phyloP scores from a whole-genome alignment of 257 asterid species.

The Leptodermis oblonga region DNA sequence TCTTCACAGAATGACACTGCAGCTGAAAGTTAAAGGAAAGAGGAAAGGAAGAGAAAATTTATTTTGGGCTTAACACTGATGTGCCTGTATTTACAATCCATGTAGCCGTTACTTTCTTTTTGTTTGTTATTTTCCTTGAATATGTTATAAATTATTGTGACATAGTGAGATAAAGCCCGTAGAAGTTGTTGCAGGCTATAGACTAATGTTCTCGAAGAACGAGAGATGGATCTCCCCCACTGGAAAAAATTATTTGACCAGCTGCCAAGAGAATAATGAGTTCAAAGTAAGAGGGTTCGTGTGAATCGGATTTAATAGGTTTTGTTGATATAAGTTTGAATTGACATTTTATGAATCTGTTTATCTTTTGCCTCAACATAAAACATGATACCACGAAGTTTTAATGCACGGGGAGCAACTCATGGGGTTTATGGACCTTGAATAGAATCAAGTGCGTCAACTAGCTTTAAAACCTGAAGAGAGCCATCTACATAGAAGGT shows the following conservation, averaged over 20 bases:
- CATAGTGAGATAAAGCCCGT: too few species aligned
- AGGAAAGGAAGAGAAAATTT: neutral
- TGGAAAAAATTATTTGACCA: neutral
- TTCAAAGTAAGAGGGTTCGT: neutral
- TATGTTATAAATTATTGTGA: neutral
- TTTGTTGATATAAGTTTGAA: neutral
- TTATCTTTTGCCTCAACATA: neutral
- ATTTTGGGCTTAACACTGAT: neutral
- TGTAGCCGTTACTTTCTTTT: neutral
- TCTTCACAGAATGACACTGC: neutral
- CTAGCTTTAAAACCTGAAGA: neutral
- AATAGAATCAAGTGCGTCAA: neutral
- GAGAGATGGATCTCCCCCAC: neutral
- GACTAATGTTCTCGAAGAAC: neutral
- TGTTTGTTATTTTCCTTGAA: neutral
- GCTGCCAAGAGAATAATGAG: neutral
- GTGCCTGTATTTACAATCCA: neutral
- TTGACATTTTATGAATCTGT: neutral
- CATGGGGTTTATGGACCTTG: neutral
- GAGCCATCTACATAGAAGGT: neutral
- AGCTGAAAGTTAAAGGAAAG: slow-evolving; percentile 3
- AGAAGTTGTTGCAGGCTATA: too few species aligned
- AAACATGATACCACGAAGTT: neutral
- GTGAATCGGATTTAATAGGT: neutral
- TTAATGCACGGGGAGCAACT: neutral